Percentiles rank a stretch among this genome's conserved stretches.
Conservation (phyloP, 129 eudicot genomes). For the Lactuca sativa region DNA sequence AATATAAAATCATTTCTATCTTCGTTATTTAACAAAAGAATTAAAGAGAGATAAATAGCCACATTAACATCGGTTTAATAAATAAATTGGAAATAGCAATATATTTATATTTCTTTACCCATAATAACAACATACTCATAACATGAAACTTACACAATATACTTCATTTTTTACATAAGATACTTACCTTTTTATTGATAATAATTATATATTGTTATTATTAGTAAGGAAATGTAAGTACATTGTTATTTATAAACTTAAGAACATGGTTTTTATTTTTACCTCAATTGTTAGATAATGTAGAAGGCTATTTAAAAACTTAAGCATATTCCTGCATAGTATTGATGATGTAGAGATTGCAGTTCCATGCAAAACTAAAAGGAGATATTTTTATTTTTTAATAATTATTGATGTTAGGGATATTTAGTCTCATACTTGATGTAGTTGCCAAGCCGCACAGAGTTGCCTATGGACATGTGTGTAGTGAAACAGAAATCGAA, state of each 20-base stretch:
- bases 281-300: conserved; percentile 98
- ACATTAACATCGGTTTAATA: background rate
- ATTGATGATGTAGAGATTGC: conserved; percentile 85
- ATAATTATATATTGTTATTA: no score
- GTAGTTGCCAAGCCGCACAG: conserved; percentile 97
- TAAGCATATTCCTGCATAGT: conserved; percentile 90
- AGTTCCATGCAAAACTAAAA: conserved; percentile 71
- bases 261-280: conserved; percentile 20
- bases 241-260: background rate
- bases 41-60: background rate
- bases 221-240: background rate
- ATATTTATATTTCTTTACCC: no score
- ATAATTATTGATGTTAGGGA: conserved; percentile 5
- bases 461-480: conserved; percentile 89
- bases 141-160: no score
- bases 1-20: background rate
- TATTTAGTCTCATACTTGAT: conserved; percentile 60
- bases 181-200: no score
- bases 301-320: conserved; percentile 85
- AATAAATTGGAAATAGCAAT: conserved; percentile 1
- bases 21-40: conserved; percentile 10
- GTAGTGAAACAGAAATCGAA: conserved; percentile 87
- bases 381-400: background rate
- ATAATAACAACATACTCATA: no score
- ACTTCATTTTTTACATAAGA: no score